phyloP scores from a whole-genome alignment of 169 alveolate species.

The Eimeria zaria region DNA sequence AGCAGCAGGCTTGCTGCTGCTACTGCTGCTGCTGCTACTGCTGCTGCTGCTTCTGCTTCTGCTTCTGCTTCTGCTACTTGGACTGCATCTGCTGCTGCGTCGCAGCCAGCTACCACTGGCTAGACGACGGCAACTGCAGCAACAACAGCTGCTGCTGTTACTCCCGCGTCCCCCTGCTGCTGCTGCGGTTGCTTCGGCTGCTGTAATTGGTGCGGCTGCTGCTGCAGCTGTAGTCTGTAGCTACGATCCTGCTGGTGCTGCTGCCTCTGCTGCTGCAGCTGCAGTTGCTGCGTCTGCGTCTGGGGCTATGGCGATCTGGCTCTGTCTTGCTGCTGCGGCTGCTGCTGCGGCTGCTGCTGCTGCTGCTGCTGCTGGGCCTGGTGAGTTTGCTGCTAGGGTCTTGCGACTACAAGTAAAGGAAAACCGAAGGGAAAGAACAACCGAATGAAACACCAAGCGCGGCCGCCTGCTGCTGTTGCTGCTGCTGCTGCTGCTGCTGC shows the following conservation, averaged over 20 bases:
- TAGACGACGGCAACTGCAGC: not conserved
- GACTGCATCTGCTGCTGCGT: not conserved
- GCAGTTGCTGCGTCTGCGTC: not conserved
- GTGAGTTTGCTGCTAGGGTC: not conserved
- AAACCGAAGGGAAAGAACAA: not conserved
- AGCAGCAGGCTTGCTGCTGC: conserved; percentile 24
- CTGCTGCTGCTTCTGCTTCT: not conserved
- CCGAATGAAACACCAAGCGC: not conserved
- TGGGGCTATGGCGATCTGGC: not conserved
- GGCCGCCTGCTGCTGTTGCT: not conserved
- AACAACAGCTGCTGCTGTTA: not conserved
- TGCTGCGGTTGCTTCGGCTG: not conserved
- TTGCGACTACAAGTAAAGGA: not conserved
- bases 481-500: conserved; percentile 32
- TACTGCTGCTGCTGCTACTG: not conserved
- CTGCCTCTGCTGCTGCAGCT: not conserved
- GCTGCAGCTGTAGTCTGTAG: not conserved
- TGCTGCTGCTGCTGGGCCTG: not conserved
- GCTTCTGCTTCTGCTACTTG: conserved; percentile 5
- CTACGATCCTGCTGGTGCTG: conserved; percentile 20
- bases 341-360: too few species aligned
- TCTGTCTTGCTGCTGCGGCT: not conserved
- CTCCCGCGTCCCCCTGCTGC: not conserved
- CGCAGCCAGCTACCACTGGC: not conserved
- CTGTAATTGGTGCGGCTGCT: not conserved